Conservation (phyloP, 2,329 filamentous ascomycete species). For the Gnomoniopsis sp. region DNA sequence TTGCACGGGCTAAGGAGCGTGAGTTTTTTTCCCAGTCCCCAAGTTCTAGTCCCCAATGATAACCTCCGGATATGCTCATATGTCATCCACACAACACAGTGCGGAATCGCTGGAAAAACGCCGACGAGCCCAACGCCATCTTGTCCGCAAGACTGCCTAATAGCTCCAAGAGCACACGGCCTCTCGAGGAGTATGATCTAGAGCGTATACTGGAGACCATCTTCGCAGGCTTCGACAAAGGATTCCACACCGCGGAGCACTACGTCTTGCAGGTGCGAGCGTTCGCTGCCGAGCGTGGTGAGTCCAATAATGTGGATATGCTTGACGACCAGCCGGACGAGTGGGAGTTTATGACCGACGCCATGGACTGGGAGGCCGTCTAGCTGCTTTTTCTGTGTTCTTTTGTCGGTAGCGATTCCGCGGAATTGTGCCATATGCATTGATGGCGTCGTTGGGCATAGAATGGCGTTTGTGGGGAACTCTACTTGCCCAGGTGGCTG, state of each 20-base stretch:
- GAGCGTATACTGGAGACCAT: slow-evolving; percentile 56
- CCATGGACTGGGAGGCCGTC: slow-evolving; percentile 55
- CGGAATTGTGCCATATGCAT: too few relatives aligned
- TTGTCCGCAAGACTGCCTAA: slow-evolving; percentile 22
- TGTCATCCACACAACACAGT: slow-evolving; percentile 34
- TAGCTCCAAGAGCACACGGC: slow-evolving; percentile 24
- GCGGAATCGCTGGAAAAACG: slow-evolving; percentile 70
- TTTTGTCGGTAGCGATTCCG: too few relatives aligned
- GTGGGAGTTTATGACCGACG: slow-evolving; percentile 57
- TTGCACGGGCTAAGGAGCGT: slow-evolving; percentile 62
- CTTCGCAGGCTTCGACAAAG: slow-evolving; percentile 56
- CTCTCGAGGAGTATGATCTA: slow-evolving; percentile 59
- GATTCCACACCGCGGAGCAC: slow-evolving; percentile 48
- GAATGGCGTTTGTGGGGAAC: neutral
- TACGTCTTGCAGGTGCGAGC: slow-evolving; percentile 30
- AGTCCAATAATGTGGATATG: slow-evolving; percentile 20
- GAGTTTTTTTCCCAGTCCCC: neutral
- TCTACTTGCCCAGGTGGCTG: too few relatives aligned
- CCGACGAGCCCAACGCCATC: slow-evolving; percentile 42
- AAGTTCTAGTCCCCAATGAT: neutral
- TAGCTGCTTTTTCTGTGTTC: slow-evolving; percentile 13
- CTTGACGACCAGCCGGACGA: slow-evolving; percentile 28
- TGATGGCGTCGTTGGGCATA: neutral
- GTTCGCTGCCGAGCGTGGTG: slow-evolving; percentile 18
- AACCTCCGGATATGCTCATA: neutral